Percentiles rank a stretch among this genome's conserved stretches.
phyloP scores from a whole-genome alignment of 495 filamentous ascomycete genomes.

The Penicillium pulvis region DNA sequence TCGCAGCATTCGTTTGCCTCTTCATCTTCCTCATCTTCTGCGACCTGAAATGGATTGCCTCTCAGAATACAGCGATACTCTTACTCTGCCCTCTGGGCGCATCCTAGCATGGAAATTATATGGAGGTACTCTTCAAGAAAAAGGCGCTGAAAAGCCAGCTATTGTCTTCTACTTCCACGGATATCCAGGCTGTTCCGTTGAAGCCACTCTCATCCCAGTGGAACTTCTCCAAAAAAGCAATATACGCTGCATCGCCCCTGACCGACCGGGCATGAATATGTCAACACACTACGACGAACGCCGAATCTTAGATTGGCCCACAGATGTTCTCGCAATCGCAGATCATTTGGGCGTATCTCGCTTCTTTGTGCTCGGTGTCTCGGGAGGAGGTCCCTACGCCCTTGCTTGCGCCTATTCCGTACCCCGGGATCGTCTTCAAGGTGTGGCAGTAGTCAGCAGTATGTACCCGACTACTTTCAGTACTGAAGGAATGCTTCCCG shows the following conservation, averaged over 20 bases:
- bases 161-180: slow-evolving; percentile 15
- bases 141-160: background rate
- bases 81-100: slow-evolving; percentile 13
- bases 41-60: background rate
- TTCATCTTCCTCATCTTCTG: background rate
- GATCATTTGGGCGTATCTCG: slow-evolving; percentile 11
- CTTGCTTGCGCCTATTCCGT: slow-evolving; percentile 14
- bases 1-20: too few relatives aligned
- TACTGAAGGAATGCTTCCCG: slow-evolving; percentile 8
- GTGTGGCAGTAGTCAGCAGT: slow-evolving; percentile 8
- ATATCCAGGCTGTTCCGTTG: slow-evolving; percentile 11
- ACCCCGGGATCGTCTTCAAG: slow-evolving; percentile 7
- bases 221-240: background rate
- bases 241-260: slow-evolving; percentile 6
- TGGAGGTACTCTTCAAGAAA: slow-evolving; percentile 1
- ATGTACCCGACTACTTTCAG: slow-evolving; percentile 11
- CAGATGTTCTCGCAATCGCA: slow-evolving; percentile 12
- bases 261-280: slow-evolving; percentile 14
- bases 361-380: slow-evolving; percentile 13
- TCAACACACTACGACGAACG: slow-evolving; percentile 12
- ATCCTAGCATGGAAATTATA: slow-evolving; percentile 12
- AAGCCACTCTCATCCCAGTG: slow-evolving; percentile 7
- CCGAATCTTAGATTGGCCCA: slow-evolving; percentile 14
- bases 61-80: slow-evolving; percentile 1
- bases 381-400: slow-evolving; percentile 16